Percentiles rank a stretch among this genome's conserved stretches.
phyloP scores from a whole-genome alignment of 306 rosid species.

The Prunus campanulata region DNA sequence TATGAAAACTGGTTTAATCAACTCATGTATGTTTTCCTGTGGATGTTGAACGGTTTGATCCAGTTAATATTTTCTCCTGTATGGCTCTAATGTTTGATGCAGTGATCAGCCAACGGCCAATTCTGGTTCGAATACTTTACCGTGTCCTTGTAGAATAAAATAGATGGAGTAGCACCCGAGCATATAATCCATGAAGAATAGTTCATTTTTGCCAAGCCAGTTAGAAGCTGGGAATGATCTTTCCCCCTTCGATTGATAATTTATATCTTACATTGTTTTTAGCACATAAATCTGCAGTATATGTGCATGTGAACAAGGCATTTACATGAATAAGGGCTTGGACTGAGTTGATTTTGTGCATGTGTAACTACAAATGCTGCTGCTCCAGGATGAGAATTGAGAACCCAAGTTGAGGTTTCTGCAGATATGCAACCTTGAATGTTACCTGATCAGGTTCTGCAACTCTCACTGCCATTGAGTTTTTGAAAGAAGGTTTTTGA shows the following conservation, averaged over 20 bases:
- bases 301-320: too few species aligned
- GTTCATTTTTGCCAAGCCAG: too few species aligned
- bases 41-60: conserved; percentile 20
- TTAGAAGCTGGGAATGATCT: neutral
- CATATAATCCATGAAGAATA: too few species aligned
- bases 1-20: conserved; percentile 24
- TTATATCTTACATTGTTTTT: neutral
- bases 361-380: neutral
- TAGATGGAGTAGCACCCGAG: too few species aligned
- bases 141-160: too few species aligned
- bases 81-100: neutral
- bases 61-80: conserved; percentile 3
- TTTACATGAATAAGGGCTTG: neutral
- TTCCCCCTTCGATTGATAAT: neutral
- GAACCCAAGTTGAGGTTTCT: neutral
- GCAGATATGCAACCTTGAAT: neutral
- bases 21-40: conserved; percentile 16
- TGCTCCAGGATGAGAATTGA: neutral
- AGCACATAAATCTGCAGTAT: neutral
- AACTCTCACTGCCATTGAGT: conserved; percentile 8
- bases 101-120: neutral
- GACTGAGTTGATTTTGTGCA: neutral
- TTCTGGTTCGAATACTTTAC: too few species aligned
- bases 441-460: neutral
- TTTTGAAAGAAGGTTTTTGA: conserved; percentile 50